Base-by-base conservation (phyloP, 371 early-diverging fungal genomes). In the Mucor ambiguus region DNA sequence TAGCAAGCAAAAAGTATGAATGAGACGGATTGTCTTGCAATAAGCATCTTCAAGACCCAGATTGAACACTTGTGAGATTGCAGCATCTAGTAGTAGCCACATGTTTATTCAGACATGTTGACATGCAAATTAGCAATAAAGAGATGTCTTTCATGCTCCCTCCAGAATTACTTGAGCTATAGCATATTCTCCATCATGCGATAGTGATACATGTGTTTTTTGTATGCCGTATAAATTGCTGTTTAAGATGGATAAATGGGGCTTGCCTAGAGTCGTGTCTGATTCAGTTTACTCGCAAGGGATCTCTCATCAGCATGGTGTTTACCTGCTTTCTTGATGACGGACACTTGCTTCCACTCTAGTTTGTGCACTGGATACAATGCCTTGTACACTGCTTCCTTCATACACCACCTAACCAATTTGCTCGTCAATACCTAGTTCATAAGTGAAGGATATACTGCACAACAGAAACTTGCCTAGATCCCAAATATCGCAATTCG, bases 371-470 rank as follows among this genome's bases (percentile, higher is more conserved):
- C 69, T 29, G 89, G 89, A 61, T 78, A 89, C 44, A 86, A 54
- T 30, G 90, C 90, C 66, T 90, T 90, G 68, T 87, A 90, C 2
- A 77, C 77, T 12, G 90, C 89, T 63, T 90, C 90, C 68, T 90
- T 90, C 26, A 85, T 68, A 49, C 87, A 84, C 89, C 89, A 90
- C 26, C 90, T 87, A 73, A 1, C 30, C 30, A 4, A 26, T 43
- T 4, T 30, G 16, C 20, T 14, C 12, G 28, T 52, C 28, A 28
- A 16, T 16, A 12, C 14, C 48, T 28, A 2, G 12, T 14, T 11
- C 12, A 24, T 26, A 9, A 11, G 2, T 11, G 59, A n/a, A 58
- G 0, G 37, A 20, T 24, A 18, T 9, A 33, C 9, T 9, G 38
- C 2, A 22, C 9, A 43, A 22, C 9, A 43, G 20, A 35, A 22